A percentile compares a stretch with the other conserved stretches of the same genome.
These are phyloP conservation scores for Botryotinia calthae DNA, from an alignment of 2,329 filamentous ascomycete genomes.

Conservation along the genomic window DNA sequence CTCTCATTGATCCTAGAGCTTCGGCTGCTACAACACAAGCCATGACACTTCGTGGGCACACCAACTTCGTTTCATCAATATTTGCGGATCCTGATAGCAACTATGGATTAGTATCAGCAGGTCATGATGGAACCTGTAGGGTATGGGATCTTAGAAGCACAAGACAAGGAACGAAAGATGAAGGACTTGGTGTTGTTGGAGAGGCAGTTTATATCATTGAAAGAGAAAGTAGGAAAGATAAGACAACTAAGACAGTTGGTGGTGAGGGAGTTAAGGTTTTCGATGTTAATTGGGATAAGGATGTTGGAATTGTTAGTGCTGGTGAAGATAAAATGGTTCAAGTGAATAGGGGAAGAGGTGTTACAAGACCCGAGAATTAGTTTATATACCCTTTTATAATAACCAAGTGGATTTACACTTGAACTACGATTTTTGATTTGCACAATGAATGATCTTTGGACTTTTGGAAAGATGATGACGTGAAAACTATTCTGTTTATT, in stretches of 20 bases:
- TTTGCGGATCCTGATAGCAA: constrained; percentile 57
- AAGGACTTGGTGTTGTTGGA: constrained; percentile 61
- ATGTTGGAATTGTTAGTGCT: constrained; percentile 83
- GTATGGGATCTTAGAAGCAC: constrained; percentile 88
- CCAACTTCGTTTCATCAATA: constrained; percentile 63
- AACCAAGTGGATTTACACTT: constrained; percentile 11
- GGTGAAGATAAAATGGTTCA: constrained; percentile 95
- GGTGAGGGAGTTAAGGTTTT: constrained; percentile 92
- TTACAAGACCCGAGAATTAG: constrained; percentile 31
- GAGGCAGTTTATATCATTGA: constrained; percentile 73
- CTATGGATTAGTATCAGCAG: constrained; percentile 83
- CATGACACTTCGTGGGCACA: constrained; percentile 89
- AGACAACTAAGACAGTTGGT: constrained; percentile 61
- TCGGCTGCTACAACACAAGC: constrained; percentile 73
- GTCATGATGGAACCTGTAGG: constrained; percentile 86
- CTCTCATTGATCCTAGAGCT: constrained; percentile 84
- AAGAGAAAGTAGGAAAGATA: constrained; percentile 64
- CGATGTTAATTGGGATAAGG: constrained; percentile 78
- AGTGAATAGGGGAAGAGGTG: constrained; percentile 58
- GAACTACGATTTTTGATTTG: background rate
- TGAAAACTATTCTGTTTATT: background rate
- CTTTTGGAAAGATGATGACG: background rate
- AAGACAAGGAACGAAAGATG: constrained; percentile 56
- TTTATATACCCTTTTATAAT: constrained; percentile 20
- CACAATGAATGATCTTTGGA: background rate